Evolutionary conservation across 208 protist species (phyloP).

Genomic region (Wallacemonas sp.): DNA sequence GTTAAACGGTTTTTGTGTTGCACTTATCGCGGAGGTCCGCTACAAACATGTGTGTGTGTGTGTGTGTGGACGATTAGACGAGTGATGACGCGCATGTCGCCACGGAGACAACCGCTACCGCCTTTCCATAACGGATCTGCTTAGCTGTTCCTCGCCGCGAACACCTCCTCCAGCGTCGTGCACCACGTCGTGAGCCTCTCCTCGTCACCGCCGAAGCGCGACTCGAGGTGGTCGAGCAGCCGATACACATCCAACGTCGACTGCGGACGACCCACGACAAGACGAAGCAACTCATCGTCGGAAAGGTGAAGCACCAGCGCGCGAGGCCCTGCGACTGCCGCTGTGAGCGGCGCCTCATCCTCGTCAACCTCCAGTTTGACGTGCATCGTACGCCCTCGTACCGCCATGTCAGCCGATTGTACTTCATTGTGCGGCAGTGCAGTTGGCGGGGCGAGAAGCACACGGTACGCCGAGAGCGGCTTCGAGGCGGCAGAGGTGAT

Average conservation of each 20-base stretch:
- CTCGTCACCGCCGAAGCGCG: constrained; percentile 35
- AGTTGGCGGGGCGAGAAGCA: constrained; percentile 1
- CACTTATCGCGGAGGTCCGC: no score
- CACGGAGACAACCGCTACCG: no score
- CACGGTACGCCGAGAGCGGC: not conserved
- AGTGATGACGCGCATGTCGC: no score
- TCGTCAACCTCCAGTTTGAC: constrained; percentile 1
- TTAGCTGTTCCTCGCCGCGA: not conserved
- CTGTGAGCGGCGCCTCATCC: not conserved
- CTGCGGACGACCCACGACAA: constrained; percentile 55
- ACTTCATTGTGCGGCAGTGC: not conserved
- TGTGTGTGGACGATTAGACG: no score
- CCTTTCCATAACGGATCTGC: no score
- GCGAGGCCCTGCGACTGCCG: not conserved
- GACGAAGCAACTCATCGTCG: constrained; percentile 47
- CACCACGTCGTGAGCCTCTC: constrained; percentile 25
- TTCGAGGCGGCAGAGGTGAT: no score
- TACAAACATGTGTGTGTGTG: no score
- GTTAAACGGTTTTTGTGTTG: not conserved
- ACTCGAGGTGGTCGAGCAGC: constrained; percentile 55
- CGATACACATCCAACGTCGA: constrained; percentile 55
- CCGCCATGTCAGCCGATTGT: not conserved
- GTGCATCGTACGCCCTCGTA: not conserved
- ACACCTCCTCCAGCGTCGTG: not conserved
- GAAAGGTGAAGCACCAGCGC: constrained; percentile 20